Evolutionary conservation across 78 protist genomes (phyloP).

Genomic region (Polysphondylium violaceum): DNA sequence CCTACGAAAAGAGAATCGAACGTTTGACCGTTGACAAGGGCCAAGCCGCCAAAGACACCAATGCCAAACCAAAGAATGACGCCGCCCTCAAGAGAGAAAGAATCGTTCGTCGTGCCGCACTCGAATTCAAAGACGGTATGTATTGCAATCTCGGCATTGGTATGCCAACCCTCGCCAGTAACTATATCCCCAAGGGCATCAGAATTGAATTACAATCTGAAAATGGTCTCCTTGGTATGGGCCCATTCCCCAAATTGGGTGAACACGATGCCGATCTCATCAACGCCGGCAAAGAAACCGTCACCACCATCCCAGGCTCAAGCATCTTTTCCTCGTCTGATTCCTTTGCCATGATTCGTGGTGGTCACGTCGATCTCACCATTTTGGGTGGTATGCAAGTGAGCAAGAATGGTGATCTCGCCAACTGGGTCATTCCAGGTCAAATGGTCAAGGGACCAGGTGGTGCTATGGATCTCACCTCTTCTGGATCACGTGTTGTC

Average conservation of each 20-base stretch:
- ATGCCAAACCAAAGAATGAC: conserved; percentile 58
- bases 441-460: conserved; percentile 99
- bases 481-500: conserved; percentile 92
- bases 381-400: conserved; percentile 98
- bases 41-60: not conserved
- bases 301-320: conserved; percentile 93
- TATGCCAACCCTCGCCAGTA: conserved; percentile 96
- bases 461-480: conserved; percentile 98
- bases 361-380: conserved; percentile 92
- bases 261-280: conserved; percentile 95
- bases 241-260: conserved; percentile 91
- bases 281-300: conserved; percentile 98
- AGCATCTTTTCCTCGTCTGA: conserved; percentile 90
- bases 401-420: conserved; percentile 93
- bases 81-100: conserved; percentile 83
- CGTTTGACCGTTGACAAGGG: conserved; percentile 46
- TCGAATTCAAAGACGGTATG: conserved; percentile 95
- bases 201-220: conserved; percentile 92
- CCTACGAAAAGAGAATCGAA: conserved; percentile 92
- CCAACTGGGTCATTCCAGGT: conserved; percentile 98
- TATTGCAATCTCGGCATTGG: conserved; percentile 97
- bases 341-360: conserved; percentile 98
- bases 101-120: conserved; percentile 95
- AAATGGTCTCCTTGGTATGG: conserved; percentile 97
- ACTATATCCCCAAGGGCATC: conserved; percentile 87